These are phyloP conservation scores for Przewalskia tangutica DNA, from an alignment of 257 asterid species.

Conservation along the genomic window DNA sequence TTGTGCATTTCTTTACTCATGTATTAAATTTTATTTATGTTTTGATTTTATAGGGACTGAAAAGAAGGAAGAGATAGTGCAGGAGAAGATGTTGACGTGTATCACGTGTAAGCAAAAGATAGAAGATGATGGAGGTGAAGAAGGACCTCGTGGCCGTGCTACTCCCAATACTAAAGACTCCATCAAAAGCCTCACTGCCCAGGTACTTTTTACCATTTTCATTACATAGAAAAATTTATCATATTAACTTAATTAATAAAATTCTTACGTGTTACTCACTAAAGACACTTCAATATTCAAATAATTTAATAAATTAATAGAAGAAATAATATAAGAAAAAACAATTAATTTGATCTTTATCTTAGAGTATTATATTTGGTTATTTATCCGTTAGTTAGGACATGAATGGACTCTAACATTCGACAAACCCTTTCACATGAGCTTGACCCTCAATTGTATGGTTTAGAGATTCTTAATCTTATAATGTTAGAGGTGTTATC, in stretches of 20 bases:
- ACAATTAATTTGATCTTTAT: neutral
- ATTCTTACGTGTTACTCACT: too few species aligned
- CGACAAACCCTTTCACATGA: too few species aligned
- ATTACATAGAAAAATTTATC: too few species aligned
- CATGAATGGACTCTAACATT: too few species aligned
- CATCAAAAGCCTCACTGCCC: constrained; percentile 97
- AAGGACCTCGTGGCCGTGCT: constrained; percentile 55
- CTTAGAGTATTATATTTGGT: too few species aligned
- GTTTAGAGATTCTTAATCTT: neutral
- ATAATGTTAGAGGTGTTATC: neutral
- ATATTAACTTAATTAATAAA: too few species aligned
- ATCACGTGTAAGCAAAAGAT: constrained; percentile 81
- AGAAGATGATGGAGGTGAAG: constrained; percentile 54
- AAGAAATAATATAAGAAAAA: neutral
- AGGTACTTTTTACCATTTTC: constrained; percentile 32
- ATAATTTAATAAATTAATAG: neutral
- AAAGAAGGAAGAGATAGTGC: neutral
- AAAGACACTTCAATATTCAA: too few species aligned
- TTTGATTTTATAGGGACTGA: neutral
- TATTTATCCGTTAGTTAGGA: neutral
- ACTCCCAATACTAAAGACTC: constrained; percentile 83
- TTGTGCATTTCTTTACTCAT: neutral
- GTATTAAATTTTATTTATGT: neutral
- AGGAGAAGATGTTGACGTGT: constrained; percentile 81
- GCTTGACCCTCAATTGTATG: neutral